Evolutionary conservation across 192 early-diverging fungal genomes (phyloP), one percentile per base, ranked within the genome.

Genomic region (Umbelopsis sp.): DNA sequence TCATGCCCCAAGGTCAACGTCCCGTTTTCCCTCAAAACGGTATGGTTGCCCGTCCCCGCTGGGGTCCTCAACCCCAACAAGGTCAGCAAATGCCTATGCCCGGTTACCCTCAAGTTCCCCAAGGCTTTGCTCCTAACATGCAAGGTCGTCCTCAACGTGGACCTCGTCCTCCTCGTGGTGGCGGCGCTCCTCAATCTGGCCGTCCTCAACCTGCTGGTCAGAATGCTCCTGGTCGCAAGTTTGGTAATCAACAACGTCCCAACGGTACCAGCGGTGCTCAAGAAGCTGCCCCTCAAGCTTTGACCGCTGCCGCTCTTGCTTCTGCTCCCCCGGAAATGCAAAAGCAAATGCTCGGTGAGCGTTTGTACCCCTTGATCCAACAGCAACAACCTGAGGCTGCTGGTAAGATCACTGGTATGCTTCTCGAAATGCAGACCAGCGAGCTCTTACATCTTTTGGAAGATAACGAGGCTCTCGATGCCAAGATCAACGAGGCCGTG

Each of bases 321-420:
- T 83, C 87, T 47, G 87, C 93, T 35, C 84, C 88, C 30, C 81
- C 89, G 49, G 95, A 96, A 51, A 85, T 90, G 72, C 96, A 98
- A 85, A 98, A 98, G 89, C 94, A 94, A 75, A 90, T 94, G 83
- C 89, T 99, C 44, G 98, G 98, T 74, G 97, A 99, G 86, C 88
- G 90, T 50, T 87, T 99, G 49, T 99, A 94, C 85, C 94, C 94
- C 23, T 84, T 90, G 64, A 94, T 77, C 55, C 55, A 61, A 25
- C 55, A 61, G 33, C 89, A 86, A 64, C 88, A 93, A 78, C 88
- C 89, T 66, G 85, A 90, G 46, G 82, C 85, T 67, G 95, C 97
- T 68, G 95, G 95, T 73, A 98, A 99, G 91, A 94, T 99, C 80
- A 98, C 97, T 45, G 98, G 98, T 70, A 98, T 99, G 97, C 65